A percentile compares a stretch with the other conserved stretches of the same genome.
These are phyloP conservation scores for Penicillium turbatum DNA, from an alignment of 495 filamentous ascomycete species.

Conservation along the genomic window DNA sequence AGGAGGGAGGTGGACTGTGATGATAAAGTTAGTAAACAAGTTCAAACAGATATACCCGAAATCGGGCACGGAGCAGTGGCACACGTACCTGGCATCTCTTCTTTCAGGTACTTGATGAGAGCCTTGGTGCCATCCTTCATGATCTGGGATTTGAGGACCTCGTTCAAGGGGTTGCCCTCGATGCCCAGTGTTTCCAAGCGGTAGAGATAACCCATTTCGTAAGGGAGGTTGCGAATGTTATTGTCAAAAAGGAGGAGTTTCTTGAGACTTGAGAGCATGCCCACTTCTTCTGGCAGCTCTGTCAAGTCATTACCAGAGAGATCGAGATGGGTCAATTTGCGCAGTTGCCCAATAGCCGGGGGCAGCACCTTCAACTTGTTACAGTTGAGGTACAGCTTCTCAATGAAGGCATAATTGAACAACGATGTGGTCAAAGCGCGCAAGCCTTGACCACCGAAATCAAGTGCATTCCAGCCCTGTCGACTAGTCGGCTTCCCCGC, in stretches of 20 bases:
- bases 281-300: conserved; percentile 84
- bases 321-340: conserved; percentile 75
- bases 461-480: conserved; percentile 85
- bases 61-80: neutral
- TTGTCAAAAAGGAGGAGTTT: conserved; percentile 85
- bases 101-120: conserved; percentile 74
- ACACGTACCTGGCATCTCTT: conserved; percentile 73
- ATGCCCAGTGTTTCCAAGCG: conserved; percentile 84
- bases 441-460: conserved; percentile 90
- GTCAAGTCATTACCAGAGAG: conserved; percentile 80
- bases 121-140: conserved; percentile 82
- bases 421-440: conserved; percentile 71
- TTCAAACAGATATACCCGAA: conserved; percentile 1
- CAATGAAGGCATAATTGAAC: conserved; percentile 82
- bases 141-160: conserved; percentile 66
- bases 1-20: conserved; percentile 58
- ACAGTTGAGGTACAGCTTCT: conserved; percentile 83
- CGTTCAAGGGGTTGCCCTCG: conserved; percentile 81
- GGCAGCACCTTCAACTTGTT: conserved; percentile 81
- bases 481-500: conserved; percentile 55
- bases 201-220: conserved; percentile 82
- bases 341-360: conserved; percentile 70
- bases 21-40: conserved; percentile 11
- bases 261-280: conserved; percentile 87
- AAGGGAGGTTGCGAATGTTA: conserved; percentile 71